Evolutionary conservation across 306 rosid species (phyloP), one percentile per base, ranked within the genome.

Genomic region (Cicer bijugum): DNA sequence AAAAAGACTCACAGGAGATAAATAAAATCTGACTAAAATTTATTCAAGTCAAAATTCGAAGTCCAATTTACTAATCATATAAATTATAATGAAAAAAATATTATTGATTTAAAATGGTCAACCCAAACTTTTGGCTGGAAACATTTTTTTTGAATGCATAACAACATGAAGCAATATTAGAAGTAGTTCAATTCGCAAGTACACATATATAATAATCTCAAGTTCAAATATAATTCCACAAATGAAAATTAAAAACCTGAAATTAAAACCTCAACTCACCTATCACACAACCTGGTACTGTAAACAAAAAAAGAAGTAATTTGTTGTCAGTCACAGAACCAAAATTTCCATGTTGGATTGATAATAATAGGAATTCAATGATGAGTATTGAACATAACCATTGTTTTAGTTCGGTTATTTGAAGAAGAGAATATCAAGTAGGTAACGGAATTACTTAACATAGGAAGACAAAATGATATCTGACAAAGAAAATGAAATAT

Each of bases 311-410:
- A 9, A n/a, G 3, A 46, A 42, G 35, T 71, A 52, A 17, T 42
- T 52, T 51, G 57, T 69, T 66, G 35, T 78, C 66, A 76, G 20
- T 81, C 74, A 79, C 75, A 74, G 20, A 73, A 82, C 39, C 71
- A 84, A 39, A 51, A 83, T 50, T 60, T 55, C 2, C 53, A n/a
- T 28, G 12, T 53, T 20, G 15, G 39, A 23, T 20, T 10, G n/a
- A 57, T 57, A 38, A 57, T 2, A 23, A 23, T 23, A 23, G 23
- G 63, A 57, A 57, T 57, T 57, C 4, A 57, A 23, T 57, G n/a
- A 50, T 50, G 63, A 57, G 11, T 58, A 64, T 20, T 6, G 71
- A 78, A 69, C 23, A 33, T 0, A 71, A 33, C 28, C 53, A 1
- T 45, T n/a, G 12, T 55, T 43, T 8, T 14, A 57, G 81, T 80